Base-by-base conservation (phyloP, 2,329 filamentous ascomycete species). In the Mariannaea sp. region DNA sequence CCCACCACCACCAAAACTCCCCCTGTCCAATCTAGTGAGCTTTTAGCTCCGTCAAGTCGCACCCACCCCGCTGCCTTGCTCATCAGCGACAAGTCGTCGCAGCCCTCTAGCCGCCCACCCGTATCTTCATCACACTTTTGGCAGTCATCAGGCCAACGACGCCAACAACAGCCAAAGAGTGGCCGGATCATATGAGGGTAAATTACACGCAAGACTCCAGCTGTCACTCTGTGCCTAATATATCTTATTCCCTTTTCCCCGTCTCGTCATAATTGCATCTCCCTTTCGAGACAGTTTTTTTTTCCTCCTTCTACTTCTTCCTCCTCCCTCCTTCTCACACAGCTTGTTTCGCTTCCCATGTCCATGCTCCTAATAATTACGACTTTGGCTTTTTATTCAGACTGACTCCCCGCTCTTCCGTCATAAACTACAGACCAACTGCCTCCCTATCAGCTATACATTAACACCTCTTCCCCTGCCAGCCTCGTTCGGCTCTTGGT, bases 101-200 rank as follows among this genome's bases (percentile, higher is more conserved):
- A 22, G 38, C 29, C 49, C 57, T 57, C 52, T 65, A 65, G 60
- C 62, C 62, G 62, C 62, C 62, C 62, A 58, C 52, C 48, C 38
- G 24, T 54, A 43, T 27, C 58, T 65, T 60, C 41, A 59, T 65
- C 62, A 65, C 62, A 65, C 47, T 50, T 36, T n/a, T 45, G 9
- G 33, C 26, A 50, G 53, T 52, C 55, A 62, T 60, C 57, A 53
- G 57, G 49, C 52, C 49, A 58, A 55, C 49, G 39, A 26, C 32
- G 17, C 27, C 33, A 63, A 39, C n/a, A n/a, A n/a, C n/a, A n/a
- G n/a, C n/a, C n/a, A 32, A 36, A 55, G 44, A 49, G 56, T 55
- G 44, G 44, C 50, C 30, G 50, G 50, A 63, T 64, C 59, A 63
- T 43, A 61, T 61, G 62, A 61, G 49, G 30, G 36, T 40, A 10